Evolutionary conservation across 495 filamentous ascomycete genomes (phyloP), one percentile per base, ranked within the genome.

Genomic region (Aspergillus indologenus): DNA sequence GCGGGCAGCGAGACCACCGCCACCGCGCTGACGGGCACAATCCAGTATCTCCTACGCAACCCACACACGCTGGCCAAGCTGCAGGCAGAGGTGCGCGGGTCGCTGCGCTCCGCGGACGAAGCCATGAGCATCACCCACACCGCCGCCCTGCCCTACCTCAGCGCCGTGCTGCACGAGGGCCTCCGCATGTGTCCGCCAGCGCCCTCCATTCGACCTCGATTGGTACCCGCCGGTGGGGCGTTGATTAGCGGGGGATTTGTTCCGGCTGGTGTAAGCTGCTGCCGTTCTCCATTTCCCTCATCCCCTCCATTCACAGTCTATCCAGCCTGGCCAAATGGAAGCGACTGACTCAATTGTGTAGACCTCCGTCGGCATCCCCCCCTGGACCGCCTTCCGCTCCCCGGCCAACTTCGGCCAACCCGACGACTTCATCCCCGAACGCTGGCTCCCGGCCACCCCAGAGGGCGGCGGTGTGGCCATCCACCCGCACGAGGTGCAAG

Each of bases 1-100:
- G 83, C 80, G 0, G 81, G 82, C 0, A 73, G 68, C 42, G 80
- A 82, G 45, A 82, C 81, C 1, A 79, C 81, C 0, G 72, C 77
- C 0, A 82, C 79, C 1, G 66, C 77, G 11, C 68, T 88, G 4
- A 73, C 79, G 0, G 84, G 75, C 0, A 72, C 81, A 14, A 76
- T 76, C 0, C 81, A 75, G 18, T 76, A 79, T 47, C 65, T 85
- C n/a, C 62, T 81, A 3, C 57, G 40, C 1, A 70, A 74, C 21
- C 5, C n/a, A 2, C n/a, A 20, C 0, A 20, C 24, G 31, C 45
- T 24, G 0, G 34, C 44, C 15, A 18, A 15, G 20, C 40, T 46
- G 20, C 20, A 26, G 4, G 0, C 20, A 2, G 53, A 56, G 17
- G 26, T 56, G 18, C 53, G 53, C 1, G 42, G 22, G n/a, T 1